Percentiles rank a stretch among this genome's conserved stretches.
Conservation (phyloP, 2,329 filamentous ascomycete species). For the Stylonectria norvegica region DNA sequence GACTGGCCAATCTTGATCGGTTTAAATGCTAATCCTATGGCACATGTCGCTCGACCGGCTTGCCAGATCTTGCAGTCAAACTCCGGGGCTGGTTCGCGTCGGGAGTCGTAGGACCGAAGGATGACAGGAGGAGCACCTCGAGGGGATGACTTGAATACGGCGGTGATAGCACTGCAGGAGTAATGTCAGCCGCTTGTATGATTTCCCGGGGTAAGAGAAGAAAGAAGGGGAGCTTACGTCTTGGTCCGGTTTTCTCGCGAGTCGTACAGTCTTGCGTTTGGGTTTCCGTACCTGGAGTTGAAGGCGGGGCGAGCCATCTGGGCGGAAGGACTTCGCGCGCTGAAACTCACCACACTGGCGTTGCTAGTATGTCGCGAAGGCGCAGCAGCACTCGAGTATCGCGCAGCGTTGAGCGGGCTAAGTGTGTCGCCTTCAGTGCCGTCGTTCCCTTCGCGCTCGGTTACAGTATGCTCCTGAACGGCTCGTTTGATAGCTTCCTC, state of each 20-base stretch:
- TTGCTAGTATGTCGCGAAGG: conserved; percentile 69
- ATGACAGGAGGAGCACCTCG: conserved; percentile 66
- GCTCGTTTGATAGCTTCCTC: conserved; percentile 91
- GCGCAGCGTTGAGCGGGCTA: conserved; percentile 40
- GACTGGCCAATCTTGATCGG: conserved; percentile 92
- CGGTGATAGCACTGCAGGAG: conserved; percentile 73
- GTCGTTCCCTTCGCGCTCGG: conserved; percentile 81
- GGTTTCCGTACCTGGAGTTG: conserved; percentile 67
- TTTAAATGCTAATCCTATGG: conserved; percentile 91
- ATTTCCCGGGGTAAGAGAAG: neutral
- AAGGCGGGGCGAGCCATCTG: conserved; percentile 54
- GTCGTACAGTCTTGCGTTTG: conserved; percentile 86
- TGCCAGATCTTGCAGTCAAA: conserved; percentile 97
- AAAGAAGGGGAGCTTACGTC: conserved; percentile 59
- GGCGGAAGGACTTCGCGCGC: conserved; percentile 58
- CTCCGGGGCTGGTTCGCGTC: conserved; percentile 84
- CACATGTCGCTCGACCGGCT: conserved; percentile 88
- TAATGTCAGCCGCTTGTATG: conserved; percentile 11
- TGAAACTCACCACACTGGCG: conserved; percentile 79
- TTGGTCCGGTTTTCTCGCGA: conserved; percentile 81
- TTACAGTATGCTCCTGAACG: conserved; percentile 79
- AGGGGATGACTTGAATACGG: conserved; percentile 79
- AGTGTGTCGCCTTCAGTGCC: conserved; percentile 39
- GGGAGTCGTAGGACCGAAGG: conserved; percentile 90
- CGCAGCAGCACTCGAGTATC: conserved; percentile 41